These are phyloP conservation scores for Candida dajiaensis DNA, from an alignment of 805 yeast species.

Conservation along the genomic window DNA sequence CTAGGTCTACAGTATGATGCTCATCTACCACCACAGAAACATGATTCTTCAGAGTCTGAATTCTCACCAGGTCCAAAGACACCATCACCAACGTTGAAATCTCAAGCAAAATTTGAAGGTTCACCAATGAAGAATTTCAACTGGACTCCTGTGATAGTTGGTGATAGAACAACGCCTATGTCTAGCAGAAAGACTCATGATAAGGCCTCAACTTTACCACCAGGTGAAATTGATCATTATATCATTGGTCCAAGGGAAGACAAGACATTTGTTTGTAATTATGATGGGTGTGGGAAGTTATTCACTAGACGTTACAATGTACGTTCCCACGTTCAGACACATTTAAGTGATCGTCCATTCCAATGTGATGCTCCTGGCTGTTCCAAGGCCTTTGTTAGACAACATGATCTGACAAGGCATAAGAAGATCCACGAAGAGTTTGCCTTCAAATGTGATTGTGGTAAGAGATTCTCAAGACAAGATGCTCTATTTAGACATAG, in stretches of 20 bases:
- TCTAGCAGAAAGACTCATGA: constrained; percentile 22
- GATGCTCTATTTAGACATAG: constrained; percentile 16
- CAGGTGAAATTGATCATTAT: constrained; percentile 82
- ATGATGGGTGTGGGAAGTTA: constrained; percentile 70
- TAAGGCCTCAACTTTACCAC: constrained; percentile 62
- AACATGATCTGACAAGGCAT: constrained; percentile 90
- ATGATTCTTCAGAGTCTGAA: constrained; percentile 28
- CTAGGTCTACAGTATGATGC: neutral
- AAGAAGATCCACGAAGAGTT: constrained; percentile 78
- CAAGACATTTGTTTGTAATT: constrained; percentile 69
- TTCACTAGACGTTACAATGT: constrained; percentile 89
- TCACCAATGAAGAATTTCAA: constrained; percentile 13
- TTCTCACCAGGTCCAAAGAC: constrained; percentile 30
- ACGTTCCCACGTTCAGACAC: constrained; percentile 95
- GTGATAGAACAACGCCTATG: constrained; percentile 6
- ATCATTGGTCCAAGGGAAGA: constrained; percentile 75
- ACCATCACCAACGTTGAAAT: constrained; percentile 39
- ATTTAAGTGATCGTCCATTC: constrained; percentile 90
- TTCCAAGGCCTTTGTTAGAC: constrained; percentile 84
- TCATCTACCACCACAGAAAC: neutral
- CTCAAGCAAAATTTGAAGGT: constrained; percentile 26
- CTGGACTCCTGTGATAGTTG: constrained; percentile 23
- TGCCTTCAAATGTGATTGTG: constrained; percentile 77
- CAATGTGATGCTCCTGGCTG: constrained; percentile 61
- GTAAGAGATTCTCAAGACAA: constrained; percentile 88